Evolutionary conservation across 2,329 filamentous ascomycete genomes (phyloP).

Genomic region (Helicocarpus griseus): DNA sequence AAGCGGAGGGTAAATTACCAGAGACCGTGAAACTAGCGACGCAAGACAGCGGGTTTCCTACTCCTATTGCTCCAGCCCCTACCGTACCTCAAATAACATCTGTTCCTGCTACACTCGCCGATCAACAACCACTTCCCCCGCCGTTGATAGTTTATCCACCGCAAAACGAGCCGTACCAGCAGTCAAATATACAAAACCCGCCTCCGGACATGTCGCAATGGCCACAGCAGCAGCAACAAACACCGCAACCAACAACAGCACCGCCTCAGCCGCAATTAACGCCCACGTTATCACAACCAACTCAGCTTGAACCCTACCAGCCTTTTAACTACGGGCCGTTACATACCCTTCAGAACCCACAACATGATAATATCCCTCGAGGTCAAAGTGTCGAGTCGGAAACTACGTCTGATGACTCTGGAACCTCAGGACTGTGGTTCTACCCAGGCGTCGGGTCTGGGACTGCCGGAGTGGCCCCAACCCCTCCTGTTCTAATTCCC

Average conservation of each 20-base stretch:
- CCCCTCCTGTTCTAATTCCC: not conserved
- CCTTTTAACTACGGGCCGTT: not conserved
- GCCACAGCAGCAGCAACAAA: not conserved
- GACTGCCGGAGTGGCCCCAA: conserved; percentile 11
- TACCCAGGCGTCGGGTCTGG: conserved; percentile 7
- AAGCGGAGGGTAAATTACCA: too few relatives aligned
- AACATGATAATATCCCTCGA: not conserved
- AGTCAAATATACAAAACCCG: not conserved
- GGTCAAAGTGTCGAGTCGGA: conserved; percentile 11
- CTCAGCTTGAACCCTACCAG: not conserved
- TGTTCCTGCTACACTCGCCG: not conserved
- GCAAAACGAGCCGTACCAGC: not conserved
- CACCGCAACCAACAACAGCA: not conserved
- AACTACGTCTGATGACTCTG: conserved; percentile 11
- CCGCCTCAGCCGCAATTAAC: not conserved
- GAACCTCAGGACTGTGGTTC: conserved; percentile 12
- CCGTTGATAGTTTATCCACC: not conserved
- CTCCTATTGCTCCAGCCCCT: not conserved
- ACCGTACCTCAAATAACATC: not conserved
- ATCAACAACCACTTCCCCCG: not conserved
- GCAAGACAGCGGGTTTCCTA: not conserved
- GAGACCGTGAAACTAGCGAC: not conserved
- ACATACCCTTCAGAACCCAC: not conserved
- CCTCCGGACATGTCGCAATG: not conserved
- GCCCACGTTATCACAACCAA: not conserved